A percentile compares a stretch with the other conserved stretches of the same genome.
Evolutionary conservation across 768 basidiomycete species (phyloP).

Genomic region (Mrakia blollopis): DNA sequence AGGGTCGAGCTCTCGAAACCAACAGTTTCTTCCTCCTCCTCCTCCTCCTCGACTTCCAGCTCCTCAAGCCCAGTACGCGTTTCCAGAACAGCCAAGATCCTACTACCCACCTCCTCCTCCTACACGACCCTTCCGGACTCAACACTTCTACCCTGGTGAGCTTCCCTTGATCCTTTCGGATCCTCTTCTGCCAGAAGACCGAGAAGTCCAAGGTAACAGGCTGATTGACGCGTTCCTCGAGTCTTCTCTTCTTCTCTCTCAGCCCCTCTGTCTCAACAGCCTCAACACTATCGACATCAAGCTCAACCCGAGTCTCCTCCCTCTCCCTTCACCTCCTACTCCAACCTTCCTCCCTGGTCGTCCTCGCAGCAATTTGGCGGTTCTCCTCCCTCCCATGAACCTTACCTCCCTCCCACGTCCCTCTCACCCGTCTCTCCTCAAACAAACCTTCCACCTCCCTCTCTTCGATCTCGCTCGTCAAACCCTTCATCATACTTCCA

Average conservation of each 20-base stretch:
- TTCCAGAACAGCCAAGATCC: neutral
- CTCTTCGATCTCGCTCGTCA: neutral
- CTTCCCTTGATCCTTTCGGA: neutral
- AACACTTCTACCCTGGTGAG: neutral
- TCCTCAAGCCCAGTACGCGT: neutral
- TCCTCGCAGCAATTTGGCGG: neutral
- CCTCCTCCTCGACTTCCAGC: neutral
- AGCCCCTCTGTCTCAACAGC: neutral
- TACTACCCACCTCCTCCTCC: neutral
- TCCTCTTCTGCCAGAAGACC: too few relatives aligned
- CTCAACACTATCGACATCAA: neutral
- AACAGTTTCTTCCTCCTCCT: neutral
- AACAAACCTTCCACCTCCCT: neutral
- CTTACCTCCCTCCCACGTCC: neutral
- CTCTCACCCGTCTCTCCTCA: neutral
- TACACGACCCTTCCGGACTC: neutral
- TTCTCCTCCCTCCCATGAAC: neutral
- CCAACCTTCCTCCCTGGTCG: neutral
- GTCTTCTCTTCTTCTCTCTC: neutral
- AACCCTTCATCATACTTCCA: neutral
- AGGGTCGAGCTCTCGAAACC: neutral
- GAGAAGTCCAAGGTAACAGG: too few relatives aligned
- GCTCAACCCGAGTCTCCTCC: neutral
- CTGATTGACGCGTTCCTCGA: neutral
- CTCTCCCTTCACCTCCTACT: neutral